Evolutionary conservation across 768 basidiomycete species (phyloP).

Genomic region (Rhodosporidiobolus sp.): DNA sequence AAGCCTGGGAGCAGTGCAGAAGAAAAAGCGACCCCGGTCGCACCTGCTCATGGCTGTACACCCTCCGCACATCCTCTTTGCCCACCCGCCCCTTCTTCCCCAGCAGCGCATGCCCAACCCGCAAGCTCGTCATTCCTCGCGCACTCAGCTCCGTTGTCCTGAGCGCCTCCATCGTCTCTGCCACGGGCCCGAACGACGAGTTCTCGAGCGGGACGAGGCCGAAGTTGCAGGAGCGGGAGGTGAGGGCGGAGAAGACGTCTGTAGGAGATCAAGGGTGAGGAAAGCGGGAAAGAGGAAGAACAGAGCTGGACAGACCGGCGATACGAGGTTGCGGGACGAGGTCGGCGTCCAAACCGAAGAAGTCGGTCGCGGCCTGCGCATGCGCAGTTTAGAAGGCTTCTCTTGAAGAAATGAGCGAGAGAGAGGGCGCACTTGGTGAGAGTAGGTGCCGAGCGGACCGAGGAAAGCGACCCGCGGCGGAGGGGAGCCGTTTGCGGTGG

Average conservation of each 20-base stretch:
- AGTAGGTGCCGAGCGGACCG: conserved; percentile 44
- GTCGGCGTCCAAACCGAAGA: conserved; percentile 28
- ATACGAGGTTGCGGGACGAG: conserved; percentile 34
- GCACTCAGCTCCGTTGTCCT: conserved; percentile 26
- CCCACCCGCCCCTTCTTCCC: neutral
- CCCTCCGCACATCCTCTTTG: conserved; percentile 15
- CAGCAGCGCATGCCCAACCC: conserved; percentile 42
- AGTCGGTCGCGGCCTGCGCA: conserved; percentile 32
- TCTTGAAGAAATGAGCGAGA: no score
- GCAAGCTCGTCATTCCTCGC: conserved; percentile 24
- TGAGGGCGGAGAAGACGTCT: conserved; percentile 40
- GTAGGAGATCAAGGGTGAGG: neutral
- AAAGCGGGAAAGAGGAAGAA: neutral
- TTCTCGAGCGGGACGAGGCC: conserved; percentile 44
- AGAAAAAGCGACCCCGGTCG: neutral
- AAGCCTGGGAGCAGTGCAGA: neutral
- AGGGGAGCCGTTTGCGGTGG: neutral
- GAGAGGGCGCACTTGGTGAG: conserved; percentile 34
- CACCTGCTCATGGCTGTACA: conserved; percentile 45
- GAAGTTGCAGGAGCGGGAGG: neutral
- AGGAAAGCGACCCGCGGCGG: conserved; percentile 37
- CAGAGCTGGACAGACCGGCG: conserved; percentile 18
- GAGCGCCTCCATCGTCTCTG: conserved; percentile 36
- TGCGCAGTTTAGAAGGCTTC: neutral
- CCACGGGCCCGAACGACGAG: conserved; percentile 41